Evolutionary conservation across 148 eudicot genomes (phyloP), one percentile per base, ranked within the genome.

Genomic region (Cornus controversa): DNA sequence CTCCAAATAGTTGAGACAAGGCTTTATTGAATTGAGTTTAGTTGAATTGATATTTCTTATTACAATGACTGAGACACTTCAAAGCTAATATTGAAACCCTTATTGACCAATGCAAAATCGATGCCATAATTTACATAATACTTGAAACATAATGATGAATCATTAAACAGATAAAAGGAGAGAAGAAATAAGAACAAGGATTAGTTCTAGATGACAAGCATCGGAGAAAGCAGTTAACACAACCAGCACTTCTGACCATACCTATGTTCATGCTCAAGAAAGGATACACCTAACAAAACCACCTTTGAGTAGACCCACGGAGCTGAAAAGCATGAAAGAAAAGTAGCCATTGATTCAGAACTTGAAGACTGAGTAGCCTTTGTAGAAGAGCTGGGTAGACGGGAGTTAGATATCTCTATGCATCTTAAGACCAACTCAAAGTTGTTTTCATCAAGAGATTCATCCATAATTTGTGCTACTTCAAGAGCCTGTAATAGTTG

Each of bases 391-490:
- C 77, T 80, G 64, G 84, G 80, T 75, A 94, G 54, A 76, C 78
- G 89, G 68, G 85, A 90, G 75, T 80, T 84, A 69, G 93, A 91
- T 54, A 88, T 76, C 67, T 91, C 87, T 69, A 86, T 87, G 82
- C 96, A 95, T 79, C 75, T 84, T 62, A 82, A 79, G 22, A 91
- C 87, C 82, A 87, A 58, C 64, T 83, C 89, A 4, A 80, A 74
- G 81, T 87, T 84, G 74, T 81, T 81, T 80, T 87, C 91, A 81
- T 92, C 96, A 84, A 94, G 89, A 73, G 94, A 84, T 76, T 94
- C 87, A 82, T 90, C 98, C 87, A 94, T 91, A 66, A 91, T 86
- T 85, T 92, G 97, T 64, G 98, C 93, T 81, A 94, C 86, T 85
- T 89, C 94, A 82, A 92, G 79, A 67, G 98, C 98, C 98, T 94